Base-by-base conservation (phyloP, 352 stramenopile species). In the Aphanomyces astaci region DNA sequence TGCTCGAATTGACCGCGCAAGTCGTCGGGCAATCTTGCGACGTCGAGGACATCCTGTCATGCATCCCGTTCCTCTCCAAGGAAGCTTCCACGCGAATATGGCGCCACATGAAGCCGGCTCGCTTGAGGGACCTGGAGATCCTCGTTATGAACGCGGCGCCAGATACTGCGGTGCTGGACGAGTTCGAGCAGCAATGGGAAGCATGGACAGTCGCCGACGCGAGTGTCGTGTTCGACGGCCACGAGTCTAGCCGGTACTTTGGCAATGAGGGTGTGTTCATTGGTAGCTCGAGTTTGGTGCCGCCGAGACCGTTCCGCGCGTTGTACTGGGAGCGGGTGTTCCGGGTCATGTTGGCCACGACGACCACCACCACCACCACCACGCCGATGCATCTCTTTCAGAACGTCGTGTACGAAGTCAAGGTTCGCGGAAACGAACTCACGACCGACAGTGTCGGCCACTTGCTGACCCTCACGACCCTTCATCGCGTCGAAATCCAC, bases 301-400 rank as follows among this genome's bases (percentile, higher is more conserved):
- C 4, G 11, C 24, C 62, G 19, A 11, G 48, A n/a, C 27, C 51
- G 13, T 68, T 59, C 27, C 62, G 62, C 11, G 1, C 10, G 10
- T 24, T 52, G 25, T 68, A 68, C 39, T 68, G 62, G 62, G 62
- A 68, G 28, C 31, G 28, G n/a, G 24, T 32, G 33, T 68, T 68
- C 51, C 62, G 62, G 24, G 40, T 19, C 36, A 52, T 32, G 56
- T 53, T 48, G 36, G 31, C 13, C 36, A 45, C 19, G 25, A 33
- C 24, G 15, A 22, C 19, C 19, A 30, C 5, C 33, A 24, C 33
- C 4, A 13, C 17, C 13, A 3, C 39, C 19, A 33, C 13, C 22
- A 24, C 45, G 15, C 62, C 62, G 10, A 5, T 68, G 2, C 3
- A 7, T 13, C 43, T 68, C 31, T 68, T 68, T 27, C 10, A 59